Conservation (phyloP, 2,329 filamentous ascomycete species). For the Allantophomopsis cytisporea region DNA sequence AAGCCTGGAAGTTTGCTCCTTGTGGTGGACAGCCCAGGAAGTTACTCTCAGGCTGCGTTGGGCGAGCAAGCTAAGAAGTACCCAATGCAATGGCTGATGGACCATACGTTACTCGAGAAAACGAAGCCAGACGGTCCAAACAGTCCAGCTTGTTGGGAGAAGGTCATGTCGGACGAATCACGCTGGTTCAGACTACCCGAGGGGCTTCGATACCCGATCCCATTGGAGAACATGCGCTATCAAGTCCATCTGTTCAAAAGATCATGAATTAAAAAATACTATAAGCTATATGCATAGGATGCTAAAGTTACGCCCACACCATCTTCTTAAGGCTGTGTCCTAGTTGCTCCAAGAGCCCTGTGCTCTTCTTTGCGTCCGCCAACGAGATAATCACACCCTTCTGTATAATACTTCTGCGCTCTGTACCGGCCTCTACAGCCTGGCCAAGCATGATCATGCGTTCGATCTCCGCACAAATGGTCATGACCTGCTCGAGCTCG, state of each 20-base stretch:
- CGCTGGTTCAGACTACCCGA: slow-evolving; percentile 70
- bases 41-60: slow-evolving; percentile 72
- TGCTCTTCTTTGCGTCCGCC: slow-evolving; percentile 75
- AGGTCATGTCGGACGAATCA: slow-evolving; percentile 62
- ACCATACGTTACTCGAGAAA: slow-evolving; percentile 56
- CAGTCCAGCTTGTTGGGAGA: slow-evolving; percentile 47
- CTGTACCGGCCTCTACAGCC: slow-evolving; percentile 18
- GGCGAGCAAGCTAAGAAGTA: slow-evolving; percentile 52
- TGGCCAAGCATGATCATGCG: slow-evolving; percentile 42
- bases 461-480: slow-evolving; percentile 66
- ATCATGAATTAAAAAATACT: slow-evolving; percentile 5
- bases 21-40: slow-evolving; percentile 86
- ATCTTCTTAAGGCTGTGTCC: slow-evolving; percentile 88
- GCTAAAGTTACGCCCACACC: slow-evolving; percentile 50
- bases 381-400: slow-evolving; percentile 66
- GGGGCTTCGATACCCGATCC: slow-evolving; percentile 63
- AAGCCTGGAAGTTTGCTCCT: slow-evolving; percentile 54
- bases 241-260: slow-evolving; percentile 72
- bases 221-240: slow-evolving; percentile 88
- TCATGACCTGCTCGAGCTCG: slow-evolving; percentile 17
- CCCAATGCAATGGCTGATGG: slow-evolving; percentile 86
- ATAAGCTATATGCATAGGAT: not conserved
- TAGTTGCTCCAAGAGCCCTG: slow-evolving; percentile 73
- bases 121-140: slow-evolving; percentile 21
- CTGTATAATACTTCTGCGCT: slow-evolving; percentile 34